Conservation (phyloP, 2,329 filamentous ascomycete genomes). For the Arachnomyces sp. region DNA sequence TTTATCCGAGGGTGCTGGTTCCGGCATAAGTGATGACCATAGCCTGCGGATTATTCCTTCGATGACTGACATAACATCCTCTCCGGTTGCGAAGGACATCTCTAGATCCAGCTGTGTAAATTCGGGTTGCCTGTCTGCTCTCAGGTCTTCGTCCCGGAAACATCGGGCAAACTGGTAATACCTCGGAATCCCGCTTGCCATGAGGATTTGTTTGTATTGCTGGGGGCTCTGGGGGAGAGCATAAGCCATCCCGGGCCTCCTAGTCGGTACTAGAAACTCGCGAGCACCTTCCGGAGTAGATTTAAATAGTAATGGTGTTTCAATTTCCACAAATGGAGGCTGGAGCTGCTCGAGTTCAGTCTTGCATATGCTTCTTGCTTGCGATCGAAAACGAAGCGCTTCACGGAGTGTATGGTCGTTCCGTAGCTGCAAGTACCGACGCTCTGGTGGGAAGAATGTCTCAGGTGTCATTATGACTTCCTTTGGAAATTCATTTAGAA, state of each 20-base stretch:
- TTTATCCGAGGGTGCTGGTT: slow-evolving; percentile 34
- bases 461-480: slow-evolving; percentile 70
- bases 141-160: slow-evolving; percentile 88
- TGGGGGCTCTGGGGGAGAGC: slow-evolving; percentile 93
- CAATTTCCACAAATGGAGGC: slow-evolving; percentile 63
- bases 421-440: slow-evolving; percentile 77
- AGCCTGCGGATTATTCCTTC: slow-evolving; percentile 47
- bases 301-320: slow-evolving; percentile 93
- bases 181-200: slow-evolving; percentile 73
- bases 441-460: slow-evolving; percentile 64
- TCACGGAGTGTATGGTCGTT: slow-evolving; percentile 61
- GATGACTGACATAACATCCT: slow-evolving; percentile 59
- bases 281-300: slow-evolving; percentile 92
- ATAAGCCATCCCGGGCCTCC: slow-evolving; percentile 69
- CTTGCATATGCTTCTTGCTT: slow-evolving; percentile 48
- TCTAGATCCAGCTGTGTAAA: slow-evolving; percentile 97
- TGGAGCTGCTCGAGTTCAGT: slow-evolving; percentile 48
- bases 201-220: slow-evolving; percentile 96
- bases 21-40: slow-evolving; percentile 44
- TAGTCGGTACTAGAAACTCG: slow-evolving; percentile 88
- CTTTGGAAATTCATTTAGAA: slow-evolving; percentile 65
- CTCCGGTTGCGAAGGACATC: slow-evolving; percentile 72
- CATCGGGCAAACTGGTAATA: slow-evolving; percentile 94
- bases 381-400: slow-evolving; percentile 63
- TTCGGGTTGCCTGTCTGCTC: slow-evolving; percentile 89